A percentile compares a stretch with the other conserved stretches of the same genome.
Conservation (phyloP, 768 basidiomycete genomes). For the Russula griseocarnosa region DNA sequence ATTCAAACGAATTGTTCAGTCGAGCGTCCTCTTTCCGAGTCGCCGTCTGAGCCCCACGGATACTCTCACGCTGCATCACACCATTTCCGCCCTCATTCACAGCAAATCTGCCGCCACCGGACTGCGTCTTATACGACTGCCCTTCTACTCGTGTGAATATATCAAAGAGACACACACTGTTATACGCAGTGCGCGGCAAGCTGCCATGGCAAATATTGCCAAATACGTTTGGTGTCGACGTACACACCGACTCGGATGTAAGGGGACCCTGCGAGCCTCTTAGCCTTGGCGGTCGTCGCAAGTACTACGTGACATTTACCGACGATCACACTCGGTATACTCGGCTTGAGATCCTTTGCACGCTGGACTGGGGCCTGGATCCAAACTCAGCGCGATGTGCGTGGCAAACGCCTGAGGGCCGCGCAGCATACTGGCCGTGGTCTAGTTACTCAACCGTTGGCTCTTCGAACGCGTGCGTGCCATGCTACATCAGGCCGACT, state of each 20-base stretch:
- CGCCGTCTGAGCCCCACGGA: no score
- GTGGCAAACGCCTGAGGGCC: neutral
- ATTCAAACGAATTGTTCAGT: no score
- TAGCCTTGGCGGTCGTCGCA: neutral
- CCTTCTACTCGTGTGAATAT: constrained; percentile 40
- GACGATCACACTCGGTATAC: constrained; percentile 22
- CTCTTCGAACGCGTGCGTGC: constrained; percentile 34
- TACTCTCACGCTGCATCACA: no score
- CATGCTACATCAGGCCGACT: neutral
- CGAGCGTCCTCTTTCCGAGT: no score
- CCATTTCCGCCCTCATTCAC: constrained; percentile 31
- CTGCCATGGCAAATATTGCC: neutral
- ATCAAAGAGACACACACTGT: constrained; percentile 23
- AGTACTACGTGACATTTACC: neutral
- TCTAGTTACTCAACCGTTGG: constrained; percentile 37
- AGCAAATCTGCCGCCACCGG: neutral
- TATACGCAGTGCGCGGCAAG: neutral
- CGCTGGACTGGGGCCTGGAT: no score
- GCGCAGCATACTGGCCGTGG: constrained; percentile 36
- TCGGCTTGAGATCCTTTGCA: neutral
- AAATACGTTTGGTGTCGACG: neutral
- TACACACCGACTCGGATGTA: constrained; percentile 4
- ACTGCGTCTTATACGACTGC: neutral
- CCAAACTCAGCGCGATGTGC: neutral
- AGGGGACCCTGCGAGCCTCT: neutral